Conservation (phyloP, 345 rosid genomes). For the Excoecaria agallocha region DNA sequence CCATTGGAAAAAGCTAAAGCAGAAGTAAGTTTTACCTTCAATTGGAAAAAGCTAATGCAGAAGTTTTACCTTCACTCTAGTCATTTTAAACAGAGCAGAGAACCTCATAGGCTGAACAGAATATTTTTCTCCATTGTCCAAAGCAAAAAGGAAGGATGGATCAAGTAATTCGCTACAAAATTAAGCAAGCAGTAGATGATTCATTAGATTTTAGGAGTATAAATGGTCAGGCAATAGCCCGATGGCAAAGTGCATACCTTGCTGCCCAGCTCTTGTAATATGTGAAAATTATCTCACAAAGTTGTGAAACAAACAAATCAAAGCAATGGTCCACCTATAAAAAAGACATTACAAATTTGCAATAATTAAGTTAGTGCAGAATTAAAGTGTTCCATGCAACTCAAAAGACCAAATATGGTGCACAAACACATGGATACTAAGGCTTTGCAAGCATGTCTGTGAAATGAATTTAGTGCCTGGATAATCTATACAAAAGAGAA, state of each 20-base stretch:
- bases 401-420: neutral
- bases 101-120: conserved; percentile 90
- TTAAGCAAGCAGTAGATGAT: conserved; percentile 28
- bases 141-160: conserved; percentile 92
- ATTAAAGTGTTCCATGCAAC: neutral
- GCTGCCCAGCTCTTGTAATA: conserved; percentile 99
- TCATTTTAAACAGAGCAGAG: conserved; percentile 75
- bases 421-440: neutral
- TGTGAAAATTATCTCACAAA: conserved; percentile 80
- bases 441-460: neutral
- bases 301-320: conserved; percentile 83
- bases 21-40: conserved; percentile 51
- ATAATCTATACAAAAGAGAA: neutral
- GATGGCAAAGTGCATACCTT: conserved; percentile 47
- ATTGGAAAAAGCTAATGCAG: too few relatives aligned
- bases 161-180: conserved; percentile 81
- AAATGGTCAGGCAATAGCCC: neutral
- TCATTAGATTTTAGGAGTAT: conserved; percentile 15
- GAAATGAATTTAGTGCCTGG: neutral
- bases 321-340: conserved; percentile 95
- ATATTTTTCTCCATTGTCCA: conserved; percentile 89
- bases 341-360: conserved; percentile 13
- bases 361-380: conserved; percentile 7
- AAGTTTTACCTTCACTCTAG: conserved; percentile 85
- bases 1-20: neutral